Base-by-base conservation (phyloP, 108 stramenopile genomes). In the Nannochloropsis oceanica region DNA sequence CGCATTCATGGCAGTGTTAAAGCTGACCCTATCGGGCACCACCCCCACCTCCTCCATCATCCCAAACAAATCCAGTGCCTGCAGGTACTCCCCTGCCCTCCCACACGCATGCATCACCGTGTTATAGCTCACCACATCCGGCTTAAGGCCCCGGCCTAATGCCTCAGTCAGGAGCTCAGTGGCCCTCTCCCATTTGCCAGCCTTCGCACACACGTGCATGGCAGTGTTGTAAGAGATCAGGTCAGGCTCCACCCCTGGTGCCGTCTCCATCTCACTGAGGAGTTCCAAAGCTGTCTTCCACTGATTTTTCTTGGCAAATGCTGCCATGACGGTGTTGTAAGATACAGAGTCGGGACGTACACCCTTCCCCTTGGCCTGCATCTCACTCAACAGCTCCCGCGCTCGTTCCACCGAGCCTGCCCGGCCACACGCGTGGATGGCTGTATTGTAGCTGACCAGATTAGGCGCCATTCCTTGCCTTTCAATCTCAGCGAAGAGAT, bases 71-170 rank as follows among this genome's bases (percentile, higher is more conserved):
- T 44, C 84, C 43, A 86, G 83, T 25, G 89, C 89, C 8, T 73
- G 27, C 25, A 44, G 11, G 14, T 81, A 79, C 83, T 83, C 81
- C 11, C 86, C 83, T 9, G 84, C 83, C 43, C 81, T 44, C 43
- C 82, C 83, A 83, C 89, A 89, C 25, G 86, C 86, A 42, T 85
- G 44, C 81, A 89, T 44, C 26, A 83, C 86, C 42, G 85, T 82
- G 86, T 89, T 89, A 81, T 86, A 89, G 82, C 85, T 79, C 11
- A 84, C 44, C 22, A 84, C 87, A 27, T 88, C 87, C 5, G 87
- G 84, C 26, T 20, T 43, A 26, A 88, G 42, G 13, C 84, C 87
- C 87, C 25, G 73, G 13, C 20, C 81, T 10, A 81, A n/a, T 82
- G 86, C 83, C 44, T 79, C 73, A 20, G 27, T 34, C 82, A 89